These are phyloP conservation scores for Pilatotrama ljubarskyi DNA, from an alignment of 768 basidiomycete genomes.

Conservation along the genomic window DNA sequence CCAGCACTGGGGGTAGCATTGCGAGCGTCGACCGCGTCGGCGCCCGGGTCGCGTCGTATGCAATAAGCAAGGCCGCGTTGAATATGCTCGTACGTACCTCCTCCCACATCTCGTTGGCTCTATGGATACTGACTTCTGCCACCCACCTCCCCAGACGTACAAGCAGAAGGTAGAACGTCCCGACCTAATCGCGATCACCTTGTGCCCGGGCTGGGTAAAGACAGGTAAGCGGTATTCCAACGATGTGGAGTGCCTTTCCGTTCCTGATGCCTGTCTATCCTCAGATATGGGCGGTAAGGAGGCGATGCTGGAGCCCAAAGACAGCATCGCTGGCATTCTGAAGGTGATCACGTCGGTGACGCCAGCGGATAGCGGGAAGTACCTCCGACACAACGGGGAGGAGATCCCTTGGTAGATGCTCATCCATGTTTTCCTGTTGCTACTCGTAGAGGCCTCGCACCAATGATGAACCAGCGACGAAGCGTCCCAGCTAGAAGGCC, in stretches of 20 bases:
- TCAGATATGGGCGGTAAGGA: constrained; percentile 19
- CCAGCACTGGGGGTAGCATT: constrained; percentile 2
- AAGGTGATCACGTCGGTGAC: constrained; percentile 6
- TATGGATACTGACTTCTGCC: not conserved
- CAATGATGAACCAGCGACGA: no score
- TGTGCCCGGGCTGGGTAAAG: constrained; percentile 23
- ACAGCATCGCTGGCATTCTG: constrained; percentile 13
- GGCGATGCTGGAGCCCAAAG: constrained; percentile 10
- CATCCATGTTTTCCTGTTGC: not conserved
- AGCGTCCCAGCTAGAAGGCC: no score
- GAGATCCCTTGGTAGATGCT: constrained; percentile 13
- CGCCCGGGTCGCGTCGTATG: not conserved
- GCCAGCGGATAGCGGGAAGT: constrained; percentile 11
- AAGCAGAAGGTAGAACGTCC: constrained; percentile 19
- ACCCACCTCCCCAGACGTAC: constrained; percentile 6
- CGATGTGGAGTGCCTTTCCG: not conserved
- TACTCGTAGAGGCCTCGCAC: no score
- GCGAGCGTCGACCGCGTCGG: not conserved
- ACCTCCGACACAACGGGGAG: constrained; percentile 12
- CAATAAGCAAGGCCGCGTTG: constrained; percentile 15
- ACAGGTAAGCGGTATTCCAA: constrained; percentile 12
- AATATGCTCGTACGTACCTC: constrained; percentile 29
- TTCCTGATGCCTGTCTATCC: not conserved
- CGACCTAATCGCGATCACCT: constrained; percentile 11
- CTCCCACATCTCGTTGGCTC: not conserved